Conservation (phyloP, 768 basidiomycete species). For the Leccinum rimulosum region DNA sequence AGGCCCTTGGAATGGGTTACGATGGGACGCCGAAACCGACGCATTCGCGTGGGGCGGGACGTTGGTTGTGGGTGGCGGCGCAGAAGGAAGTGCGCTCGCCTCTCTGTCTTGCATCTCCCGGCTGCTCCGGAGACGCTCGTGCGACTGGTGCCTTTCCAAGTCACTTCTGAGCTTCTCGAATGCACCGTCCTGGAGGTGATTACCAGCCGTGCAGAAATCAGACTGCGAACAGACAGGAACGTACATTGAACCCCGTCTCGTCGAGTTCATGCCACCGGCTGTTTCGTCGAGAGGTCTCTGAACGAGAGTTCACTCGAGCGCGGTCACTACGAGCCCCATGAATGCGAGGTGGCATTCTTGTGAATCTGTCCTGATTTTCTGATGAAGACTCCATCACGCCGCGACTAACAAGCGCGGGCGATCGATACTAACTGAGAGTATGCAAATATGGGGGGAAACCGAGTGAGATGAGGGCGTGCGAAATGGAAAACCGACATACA, state of each 20-base stretch:
- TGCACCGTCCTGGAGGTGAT: slow-evolving; percentile 39
- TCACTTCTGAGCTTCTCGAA: slow-evolving; percentile 50
- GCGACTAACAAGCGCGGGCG: slow-evolving; percentile 7
- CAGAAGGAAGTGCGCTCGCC: slow-evolving; percentile 3
- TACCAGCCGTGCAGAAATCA: not conserved
- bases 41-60: slow-evolving; percentile 12
- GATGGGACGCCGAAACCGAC: not conserved
- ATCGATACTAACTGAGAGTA: slow-evolving; percentile 6
- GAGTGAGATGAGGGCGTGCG: not conserved
- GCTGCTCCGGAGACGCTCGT: not conserved
- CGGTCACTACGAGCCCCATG: slow-evolving; percentile 46
- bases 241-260: slow-evolving; percentile 52
- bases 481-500: slow-evolving; percentile 6
- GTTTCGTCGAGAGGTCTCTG: slow-evolving; percentile 6
- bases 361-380: slow-evolving; percentile 8
- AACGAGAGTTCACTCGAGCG: slow-evolving; percentile 3
- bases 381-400: slow-evolving; percentile 18
- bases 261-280: slow-evolving; percentile 45
- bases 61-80: slow-evolving; percentile 3
- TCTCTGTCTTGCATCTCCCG: not conserved
- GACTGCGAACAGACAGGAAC: slow-evolving; percentile 17
- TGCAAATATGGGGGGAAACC: not conserved
- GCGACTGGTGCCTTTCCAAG: slow-evolving; percentile 48
- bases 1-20: slow-evolving; percentile 2
- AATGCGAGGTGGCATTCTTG: slow-evolving; percentile 50